Conservation (phyloP, 208 protist genomes). For the Hexamita inflata region DNA sequence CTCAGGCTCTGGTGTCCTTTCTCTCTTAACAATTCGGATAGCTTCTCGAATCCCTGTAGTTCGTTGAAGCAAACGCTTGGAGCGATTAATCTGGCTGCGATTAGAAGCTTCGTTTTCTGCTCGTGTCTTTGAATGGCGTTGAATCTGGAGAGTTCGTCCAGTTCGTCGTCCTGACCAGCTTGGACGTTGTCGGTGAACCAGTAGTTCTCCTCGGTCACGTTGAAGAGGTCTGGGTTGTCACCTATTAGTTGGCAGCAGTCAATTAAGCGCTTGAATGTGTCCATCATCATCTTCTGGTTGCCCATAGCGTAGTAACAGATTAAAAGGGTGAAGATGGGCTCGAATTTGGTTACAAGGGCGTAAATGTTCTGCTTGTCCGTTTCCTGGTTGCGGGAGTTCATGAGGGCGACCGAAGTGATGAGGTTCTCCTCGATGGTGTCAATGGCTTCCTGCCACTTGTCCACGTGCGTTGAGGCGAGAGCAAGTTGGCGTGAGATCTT, state of each 20-base stretch:
- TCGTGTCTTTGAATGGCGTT: constrained; percentile 16
- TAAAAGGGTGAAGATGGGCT: constrained; percentile 4
- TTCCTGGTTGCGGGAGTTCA: neutral
- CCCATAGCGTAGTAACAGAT: constrained; percentile 20
- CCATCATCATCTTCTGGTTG: constrained; percentile 2
- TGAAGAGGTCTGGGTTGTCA: constrained; percentile 11
- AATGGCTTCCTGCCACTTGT: constrained; percentile 6
- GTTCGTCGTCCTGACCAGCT: neutral
- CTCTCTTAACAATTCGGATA: neutral
- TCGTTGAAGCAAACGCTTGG: neutral
- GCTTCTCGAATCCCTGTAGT: neutral
- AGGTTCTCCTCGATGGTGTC: constrained; percentile 22
- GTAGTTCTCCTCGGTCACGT: neutral
- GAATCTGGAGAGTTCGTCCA: constrained; percentile 6
- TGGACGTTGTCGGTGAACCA: neutral
- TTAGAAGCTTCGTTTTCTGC: neutral
- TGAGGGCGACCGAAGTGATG: neutral
- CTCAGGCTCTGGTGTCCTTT: constrained; percentile 9
- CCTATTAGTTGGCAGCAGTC: neutral
- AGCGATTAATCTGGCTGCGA: neutral
- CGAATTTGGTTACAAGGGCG: constrained; percentile 2
- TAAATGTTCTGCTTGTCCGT: constrained; percentile 14
- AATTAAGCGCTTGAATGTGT: constrained; percentile 21
- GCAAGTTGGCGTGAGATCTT: neutral
- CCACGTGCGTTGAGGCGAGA: neutral